Conservation (phyloP, 148 eudicot species). For the Rhododendron williamsianum region DNA sequence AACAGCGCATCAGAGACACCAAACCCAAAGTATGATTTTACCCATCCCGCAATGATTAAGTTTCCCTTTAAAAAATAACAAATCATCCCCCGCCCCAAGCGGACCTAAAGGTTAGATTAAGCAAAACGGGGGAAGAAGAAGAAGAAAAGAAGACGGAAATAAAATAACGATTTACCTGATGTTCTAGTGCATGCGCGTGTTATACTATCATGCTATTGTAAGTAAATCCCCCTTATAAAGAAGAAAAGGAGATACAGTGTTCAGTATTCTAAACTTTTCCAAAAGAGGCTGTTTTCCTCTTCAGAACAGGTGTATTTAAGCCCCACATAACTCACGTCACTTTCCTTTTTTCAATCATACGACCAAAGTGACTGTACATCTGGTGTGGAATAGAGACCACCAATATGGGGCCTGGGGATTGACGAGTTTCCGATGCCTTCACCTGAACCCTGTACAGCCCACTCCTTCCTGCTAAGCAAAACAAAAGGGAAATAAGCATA, state of each 20-base stretch:
- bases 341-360: slow-evolving; percentile 48
- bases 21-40: neutral
- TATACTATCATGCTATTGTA: slow-evolving; percentile 46
- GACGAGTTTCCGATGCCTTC: slow-evolving; percentile 53
- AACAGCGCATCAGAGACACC: neutral
- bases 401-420: slow-evolving; percentile 51
- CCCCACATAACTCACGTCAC: slow-evolving; percentile 28
- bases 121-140: neutral
- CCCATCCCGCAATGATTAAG: neutral
- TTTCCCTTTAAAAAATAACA: neutral
- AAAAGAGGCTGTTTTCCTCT: slow-evolving; percentile 51
- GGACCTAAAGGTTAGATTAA: neutral
- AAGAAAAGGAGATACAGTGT: slow-evolving; percentile 58
- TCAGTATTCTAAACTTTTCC: slow-evolving; percentile 47
- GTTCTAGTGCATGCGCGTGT: slow-evolving; percentile 47
- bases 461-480: slow-evolving; percentile 57
- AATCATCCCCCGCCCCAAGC: neutral
- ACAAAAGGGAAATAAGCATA: neutral
- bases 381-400: slow-evolving; percentile 72
- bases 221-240: slow-evolving; percentile 52
- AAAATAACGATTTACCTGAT: slow-evolving; percentile 28
- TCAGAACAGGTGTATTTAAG: slow-evolving; percentile 48
- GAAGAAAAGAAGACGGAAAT: neutral
- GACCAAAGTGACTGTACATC: slow-evolving; percentile 97
- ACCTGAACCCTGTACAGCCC: slow-evolving; percentile 42